Evolutionary conservation across 78 protist genomes (phyloP), one percentile per base, ranked within the genome.

Genomic region (Chrysochromulina parva): DNA sequence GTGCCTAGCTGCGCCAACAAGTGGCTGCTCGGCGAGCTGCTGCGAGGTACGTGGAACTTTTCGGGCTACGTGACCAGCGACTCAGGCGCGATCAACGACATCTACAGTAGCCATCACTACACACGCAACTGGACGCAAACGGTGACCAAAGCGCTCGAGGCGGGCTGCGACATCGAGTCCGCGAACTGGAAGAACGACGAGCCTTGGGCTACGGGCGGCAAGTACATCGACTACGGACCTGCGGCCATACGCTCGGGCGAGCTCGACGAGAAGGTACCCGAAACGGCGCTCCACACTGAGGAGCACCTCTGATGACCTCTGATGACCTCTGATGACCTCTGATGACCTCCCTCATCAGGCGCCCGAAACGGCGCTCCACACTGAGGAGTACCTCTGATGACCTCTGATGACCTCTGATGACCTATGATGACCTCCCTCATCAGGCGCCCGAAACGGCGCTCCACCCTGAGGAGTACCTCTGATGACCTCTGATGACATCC

Each of bases 1-100:
- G 58, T 62, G 66, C 93, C 93, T 54, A 5, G 62, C 19, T 92
- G 93, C 67, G 93, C 93, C 14, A 88, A n/a, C 53, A 54, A 2
- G 24, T 19, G 59, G 47, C 38, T 84, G 52, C 82, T 91, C 38
- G 13, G 28, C 58, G 67, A 1, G 53, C 28, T 54, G 57, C 74
- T 91, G 28, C 90, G 93, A 17, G 14, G 19, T 26, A 3, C 7
- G 20, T 91, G 93, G 90, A 5, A 16, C 47, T 88, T 88, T 74
- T 16, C 19, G 48, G 96, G 96, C 47, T 92, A 93, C 80, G 54
- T 94, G 71, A 85, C 93, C 17, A 9, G 55, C 69, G 96, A 93
- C 84, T 20, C 67, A 5, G 94, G 81, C 16, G 89, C 96, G 16
- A 86, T 93, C 52, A n/a, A 10, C 26, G 91, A 55, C 85, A 7